Base-by-base conservation (phyloP, 2,329 filamentous ascomycete species). In the Fusarium solani-melongenae region DNA sequence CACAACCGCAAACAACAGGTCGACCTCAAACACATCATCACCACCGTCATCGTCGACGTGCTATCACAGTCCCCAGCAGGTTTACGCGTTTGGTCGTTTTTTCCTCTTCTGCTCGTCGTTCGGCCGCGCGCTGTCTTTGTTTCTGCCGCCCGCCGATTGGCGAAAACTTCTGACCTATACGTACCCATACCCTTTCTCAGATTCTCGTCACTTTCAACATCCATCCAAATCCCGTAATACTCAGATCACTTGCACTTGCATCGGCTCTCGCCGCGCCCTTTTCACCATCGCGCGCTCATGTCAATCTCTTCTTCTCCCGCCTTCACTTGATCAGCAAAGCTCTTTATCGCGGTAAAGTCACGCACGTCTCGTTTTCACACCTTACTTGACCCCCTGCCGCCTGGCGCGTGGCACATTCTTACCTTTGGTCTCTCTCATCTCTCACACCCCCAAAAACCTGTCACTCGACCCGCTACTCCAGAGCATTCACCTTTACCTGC, bases 161-260 rank as follows among this genome's bases (percentile, higher is more conserved):
- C 69, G 70, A 76, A 78, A 78, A 73, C 74, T 77, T 78, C 76
- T 78, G 69, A 74, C 70, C 76, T 77, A 77, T 77, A 77, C 74
- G 74, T 78, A 78, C 76, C 71, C 72, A 73, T 69, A 71, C 70
- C 71, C 68, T 64, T 64, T 70, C 71, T 69, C 60, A 60, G 61
- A 63, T 62, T 73, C 62, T 57, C 62, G 55, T 74, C 68, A 73
- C 72, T 73, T 74, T 46, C 67, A 75, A 67, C 67, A 62, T 67
- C 46, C 24, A 31, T 34, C 20, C 33, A 57, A 67, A 51, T 31
- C 46, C 67, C 46, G 62, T 71, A 72, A 74, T 73, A 66, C 53
- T 36, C 64, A 44, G 38, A 24, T 41, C 67, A 17, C 39, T 44
- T 44, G 39, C 39, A 44, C 31, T n/a, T 36, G 33, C 24, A 57